Conservation (phyloP, 169 alveolate species). For the Plasmodium blacklocki region DNA sequence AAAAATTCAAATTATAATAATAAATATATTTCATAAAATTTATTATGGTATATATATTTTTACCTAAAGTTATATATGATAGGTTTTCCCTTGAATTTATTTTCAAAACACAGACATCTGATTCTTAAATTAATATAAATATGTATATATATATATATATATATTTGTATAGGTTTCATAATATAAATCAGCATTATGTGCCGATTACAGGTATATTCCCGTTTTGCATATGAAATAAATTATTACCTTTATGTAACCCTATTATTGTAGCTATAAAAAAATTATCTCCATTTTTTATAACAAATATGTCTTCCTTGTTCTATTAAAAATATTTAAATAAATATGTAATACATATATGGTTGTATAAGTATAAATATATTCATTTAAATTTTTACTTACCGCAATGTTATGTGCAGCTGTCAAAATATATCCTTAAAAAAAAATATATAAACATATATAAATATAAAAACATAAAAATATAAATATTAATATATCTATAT, state of each 20-base stretch:
- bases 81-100: conserved; percentile 32
- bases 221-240: background rate
- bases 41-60: background rate
- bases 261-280: conserved; percentile 33
- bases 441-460: conserved; percentile 4
- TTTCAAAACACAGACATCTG: conserved; percentile 69
- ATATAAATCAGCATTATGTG: background rate
- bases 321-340: conserved; percentile 7
- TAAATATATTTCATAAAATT: background rate
- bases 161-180: background rate
- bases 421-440: conserved; percentile 50
- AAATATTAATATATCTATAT: background rate
- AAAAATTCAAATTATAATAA: background rate
- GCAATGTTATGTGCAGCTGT: conserved; percentile 74
- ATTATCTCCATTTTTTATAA: conserved; percentile 55
- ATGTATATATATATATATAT: background rate
- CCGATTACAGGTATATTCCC: background rate
- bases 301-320: conserved; percentile 39
- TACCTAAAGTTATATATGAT: conserved; percentile 46
- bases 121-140: conserved; percentile 8
- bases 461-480: background rate
- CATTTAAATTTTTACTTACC: conserved; percentile 12
- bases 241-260: conserved; percentile 62
- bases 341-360: background rate
- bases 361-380: background rate